Percentiles rank a stretch among this genome's conserved stretches.
These are phyloP conservation scores for Euryodendron excelsum DNA, from an alignment of 148 eudicot species.

Conservation along the genomic window DNA sequence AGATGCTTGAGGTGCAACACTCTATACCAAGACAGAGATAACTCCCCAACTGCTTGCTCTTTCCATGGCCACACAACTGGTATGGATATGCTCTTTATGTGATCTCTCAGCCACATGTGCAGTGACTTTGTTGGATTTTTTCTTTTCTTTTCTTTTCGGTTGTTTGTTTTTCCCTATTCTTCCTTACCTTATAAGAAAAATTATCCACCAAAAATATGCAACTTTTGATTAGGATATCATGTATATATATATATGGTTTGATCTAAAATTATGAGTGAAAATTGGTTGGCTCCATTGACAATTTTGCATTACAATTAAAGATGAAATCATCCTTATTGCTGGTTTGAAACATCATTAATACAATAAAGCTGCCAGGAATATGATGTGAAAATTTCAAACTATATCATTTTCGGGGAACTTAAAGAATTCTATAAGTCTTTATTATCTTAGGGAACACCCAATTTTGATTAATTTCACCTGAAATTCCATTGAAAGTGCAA, in stretches of 20 bases:
- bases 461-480: too few relatives aligned
- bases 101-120: neutral
- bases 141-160: too few relatives aligned
- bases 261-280: too few relatives aligned
- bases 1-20: conserved; percentile 61
- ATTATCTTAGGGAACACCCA: too few relatives aligned
- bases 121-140: neutral
- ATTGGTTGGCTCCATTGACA: neutral
- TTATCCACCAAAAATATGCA: too few relatives aligned
- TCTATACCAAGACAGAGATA: conserved; percentile 36
- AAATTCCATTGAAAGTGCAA: too few relatives aligned
- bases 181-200: too few relatives aligned
- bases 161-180: too few relatives aligned
- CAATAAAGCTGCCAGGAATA: neutral
- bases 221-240: too few relatives aligned
- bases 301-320: neutral
- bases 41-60: conserved; percentile 58
- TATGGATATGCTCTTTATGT: conserved; percentile 13
- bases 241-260: neutral
- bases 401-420: too few relatives aligned
- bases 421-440: too few relatives aligned
- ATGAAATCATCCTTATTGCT: neutral
- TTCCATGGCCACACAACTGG: conserved; percentile 70
- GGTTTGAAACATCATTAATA: neutral
- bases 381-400: too few relatives aligned